phyloP scores from a whole-genome alignment of 2,329 filamentous ascomycete species.

The Ophiostoma himal-ulmi region DNA sequence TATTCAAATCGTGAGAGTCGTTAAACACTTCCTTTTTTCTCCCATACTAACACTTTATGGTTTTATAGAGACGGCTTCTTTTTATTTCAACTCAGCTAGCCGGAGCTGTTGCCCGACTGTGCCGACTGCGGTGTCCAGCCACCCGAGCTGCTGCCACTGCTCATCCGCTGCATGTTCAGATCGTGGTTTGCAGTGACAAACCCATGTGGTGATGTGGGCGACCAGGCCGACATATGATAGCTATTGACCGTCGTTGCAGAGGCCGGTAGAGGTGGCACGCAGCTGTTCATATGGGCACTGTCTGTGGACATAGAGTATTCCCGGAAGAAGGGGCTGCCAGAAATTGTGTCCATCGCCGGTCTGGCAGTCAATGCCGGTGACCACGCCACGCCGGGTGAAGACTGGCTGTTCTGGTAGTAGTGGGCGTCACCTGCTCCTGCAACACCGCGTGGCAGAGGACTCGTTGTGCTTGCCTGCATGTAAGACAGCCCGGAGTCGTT shows the following conservation, averaged over 20 bases:
- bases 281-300: not conserved
- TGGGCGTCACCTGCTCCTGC: not conserved
- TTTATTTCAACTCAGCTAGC: not conserved
- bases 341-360: not conserved
- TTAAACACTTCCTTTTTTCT: not conserved
- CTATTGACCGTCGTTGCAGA: not conserved
- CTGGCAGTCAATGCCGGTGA: not conserved
- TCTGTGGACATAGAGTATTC: not conserved
- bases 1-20: not conserved
- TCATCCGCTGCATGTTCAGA: not conserved
- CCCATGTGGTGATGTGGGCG: not conserved
- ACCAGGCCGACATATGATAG: not conserved
- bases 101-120: not conserved
- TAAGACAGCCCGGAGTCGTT: not conserved
- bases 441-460: not conserved
- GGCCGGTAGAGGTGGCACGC: not conserved
- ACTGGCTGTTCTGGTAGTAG: not conserved
- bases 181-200: not conserved
- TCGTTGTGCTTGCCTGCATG: not conserved
- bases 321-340: not conserved
- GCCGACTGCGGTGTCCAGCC: conserved; percentile 6
- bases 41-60: not conserved
- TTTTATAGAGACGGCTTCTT: not conserved
- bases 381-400: not conserved
- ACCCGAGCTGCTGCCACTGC: not conserved